Evolutionary conservation across 2,329 filamentous ascomycete species (phyloP).

Genomic region (Talaromyces sp.): DNA sequence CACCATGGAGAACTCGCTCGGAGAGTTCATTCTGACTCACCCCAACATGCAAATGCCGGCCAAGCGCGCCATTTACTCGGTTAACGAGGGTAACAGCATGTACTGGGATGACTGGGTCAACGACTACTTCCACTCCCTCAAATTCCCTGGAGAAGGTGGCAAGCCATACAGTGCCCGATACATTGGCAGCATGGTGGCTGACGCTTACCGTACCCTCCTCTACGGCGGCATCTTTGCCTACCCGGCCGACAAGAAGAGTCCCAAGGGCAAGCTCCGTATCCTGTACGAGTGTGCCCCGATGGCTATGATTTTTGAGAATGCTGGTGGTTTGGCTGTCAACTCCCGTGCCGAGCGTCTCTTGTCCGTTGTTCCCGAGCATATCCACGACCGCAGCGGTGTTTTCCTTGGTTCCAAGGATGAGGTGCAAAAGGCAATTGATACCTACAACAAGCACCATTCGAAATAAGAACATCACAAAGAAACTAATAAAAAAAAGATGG

Average conservation of each 20-base stretch:
- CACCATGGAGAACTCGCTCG: slow-evolving; percentile 91
- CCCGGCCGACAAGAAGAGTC: slow-evolving; percentile 94
- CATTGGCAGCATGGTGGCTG: slow-evolving; percentile 97
- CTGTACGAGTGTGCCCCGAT: slow-evolving; percentile 98
- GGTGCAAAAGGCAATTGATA: slow-evolving; percentile 87
- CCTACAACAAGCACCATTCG: slow-evolving; percentile 53
- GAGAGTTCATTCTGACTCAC: slow-evolving; percentile 98
- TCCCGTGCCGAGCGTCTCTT: slow-evolving; percentile 89
- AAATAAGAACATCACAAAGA: slow-evolving; percentile 12
- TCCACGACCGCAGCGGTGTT: slow-evolving; percentile 92
- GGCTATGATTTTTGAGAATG: slow-evolving; percentile 98
- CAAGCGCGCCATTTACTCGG: slow-evolving; percentile 82
- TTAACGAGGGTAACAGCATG: slow-evolving; percentile 96
- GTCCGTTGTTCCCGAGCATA: slow-evolving; percentile 79
- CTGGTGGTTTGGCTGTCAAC: slow-evolving; percentile 86
- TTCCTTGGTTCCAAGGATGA: slow-evolving; percentile 94
- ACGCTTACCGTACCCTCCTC: slow-evolving; percentile 89
- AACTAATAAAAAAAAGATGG: not conserved
- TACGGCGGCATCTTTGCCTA: slow-evolving; percentile 98
- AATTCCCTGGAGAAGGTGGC: slow-evolving; percentile 61
- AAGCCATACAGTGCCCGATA: slow-evolving; percentile 95
- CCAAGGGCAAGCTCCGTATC: slow-evolving; percentile 96
- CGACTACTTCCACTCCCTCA: slow-evolving; percentile 83
- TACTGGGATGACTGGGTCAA: slow-evolving; percentile 92
- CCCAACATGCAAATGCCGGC: slow-evolving; percentile 85